These are phyloP conservation scores for Conoideocrella luteorostrata DNA, from an alignment of 2,329 filamentous ascomycete species.

Conservation along the genomic window DNA sequence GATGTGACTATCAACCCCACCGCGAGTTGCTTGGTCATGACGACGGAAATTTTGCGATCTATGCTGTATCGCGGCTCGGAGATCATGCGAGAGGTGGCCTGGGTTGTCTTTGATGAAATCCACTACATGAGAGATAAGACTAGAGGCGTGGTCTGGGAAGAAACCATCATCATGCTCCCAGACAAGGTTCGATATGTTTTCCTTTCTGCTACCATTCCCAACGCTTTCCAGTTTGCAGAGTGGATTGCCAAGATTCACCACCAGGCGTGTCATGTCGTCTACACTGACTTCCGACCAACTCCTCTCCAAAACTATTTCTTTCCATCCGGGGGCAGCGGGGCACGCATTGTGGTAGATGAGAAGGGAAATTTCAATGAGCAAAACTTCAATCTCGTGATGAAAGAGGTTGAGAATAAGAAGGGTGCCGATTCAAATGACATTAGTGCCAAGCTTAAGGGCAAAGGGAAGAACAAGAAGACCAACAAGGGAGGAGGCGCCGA, in stretches of 20 bases:
- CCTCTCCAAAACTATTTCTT: conserved; percentile 98
- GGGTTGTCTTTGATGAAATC: conserved; percentile 98
- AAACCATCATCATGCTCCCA: conserved; percentile 94
- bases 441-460: conserved; percentile 74
- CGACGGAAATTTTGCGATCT: conserved; percentile 95
- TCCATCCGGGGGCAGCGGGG: conserved; percentile 84
- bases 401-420: conserved; percentile 78
- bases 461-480: conserved; percentile 84
- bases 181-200: conserved; percentile 99
- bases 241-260: conserved; percentile 98
- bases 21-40: conserved; percentile 97
- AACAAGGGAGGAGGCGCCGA: conserved; percentile 81
- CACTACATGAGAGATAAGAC: conserved; percentile 96
- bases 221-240: conserved; percentile 98
- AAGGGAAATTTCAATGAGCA: conserved; percentile 94
- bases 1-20: conserved; percentile 99
- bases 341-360: conserved; percentile 91
- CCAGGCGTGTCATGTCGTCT: conserved; percentile 97
- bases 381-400: conserved; percentile 96
- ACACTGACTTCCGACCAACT: conserved; percentile 96
- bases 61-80: conserved; percentile 98
- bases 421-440: conserved; percentile 76
- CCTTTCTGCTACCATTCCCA: conserved; percentile 94
- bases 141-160: conserved; percentile 96
- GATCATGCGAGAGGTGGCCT: conserved; percentile 98